Evolutionary conservation across 169 alveolate species (phyloP).

Genomic region (Plasmodium chabaudi): DNA sequence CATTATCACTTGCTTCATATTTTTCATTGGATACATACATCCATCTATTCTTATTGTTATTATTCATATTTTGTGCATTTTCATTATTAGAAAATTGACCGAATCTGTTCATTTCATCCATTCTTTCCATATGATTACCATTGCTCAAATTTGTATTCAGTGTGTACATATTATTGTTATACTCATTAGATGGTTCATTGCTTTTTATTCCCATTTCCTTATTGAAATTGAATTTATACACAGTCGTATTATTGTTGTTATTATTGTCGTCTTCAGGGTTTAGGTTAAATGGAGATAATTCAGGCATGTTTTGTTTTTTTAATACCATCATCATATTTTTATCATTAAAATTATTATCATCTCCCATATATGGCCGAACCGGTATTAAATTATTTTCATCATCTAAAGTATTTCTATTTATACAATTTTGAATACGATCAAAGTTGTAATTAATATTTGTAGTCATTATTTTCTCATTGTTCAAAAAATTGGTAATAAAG

Average conservation of each 20-base stretch:
- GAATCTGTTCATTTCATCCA: background rate
- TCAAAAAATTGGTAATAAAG: constrained; percentile 70
- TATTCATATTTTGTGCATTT: background rate
- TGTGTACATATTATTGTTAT: background rate
- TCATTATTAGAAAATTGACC: background rate
- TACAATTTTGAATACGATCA: constrained; percentile 11
- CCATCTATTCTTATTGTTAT: constrained; percentile 10
- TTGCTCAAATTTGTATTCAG: background rate
- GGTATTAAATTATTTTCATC: constrained; percentile 64
- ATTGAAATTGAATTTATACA: constrained; percentile 32
- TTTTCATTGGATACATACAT: constrained; percentile 65
- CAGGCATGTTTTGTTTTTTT: constrained; percentile 9
- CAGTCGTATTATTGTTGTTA: background rate
- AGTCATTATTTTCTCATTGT: constrained; percentile 4
- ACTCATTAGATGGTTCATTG: background rate
- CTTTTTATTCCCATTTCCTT: background rate
- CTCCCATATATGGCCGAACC: constrained; percentile 26
- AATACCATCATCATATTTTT: constrained; percentile 60
- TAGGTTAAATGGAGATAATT: background rate
- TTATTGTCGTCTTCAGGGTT: constrained; percentile 8
- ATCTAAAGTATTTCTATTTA: constrained; percentile 22
- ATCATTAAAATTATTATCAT: constrained; percentile 13
- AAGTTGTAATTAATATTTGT: constrained; percentile 21
- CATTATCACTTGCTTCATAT: constrained; percentile 36
- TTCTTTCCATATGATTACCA: background rate